phyloP scores from a whole-genome alignment of 768 basidiomycete genomes.

The Mrakia hoshinonis region DNA sequence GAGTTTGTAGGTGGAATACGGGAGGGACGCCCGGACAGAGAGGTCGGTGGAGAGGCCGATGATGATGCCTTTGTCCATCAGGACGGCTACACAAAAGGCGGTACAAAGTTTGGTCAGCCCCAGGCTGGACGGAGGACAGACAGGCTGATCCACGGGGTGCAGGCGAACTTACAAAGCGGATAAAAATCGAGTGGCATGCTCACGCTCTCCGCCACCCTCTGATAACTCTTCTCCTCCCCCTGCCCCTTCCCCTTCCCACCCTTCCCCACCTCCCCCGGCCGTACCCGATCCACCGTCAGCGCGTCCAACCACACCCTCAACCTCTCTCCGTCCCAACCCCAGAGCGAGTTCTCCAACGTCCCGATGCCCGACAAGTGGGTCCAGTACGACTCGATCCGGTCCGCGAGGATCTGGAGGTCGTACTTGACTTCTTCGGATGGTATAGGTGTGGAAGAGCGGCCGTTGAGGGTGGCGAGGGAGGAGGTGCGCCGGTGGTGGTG shows the following conservation, averaged over 20 bases:
- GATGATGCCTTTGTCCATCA: slow-evolving; percentile 99
- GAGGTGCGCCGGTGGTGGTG: slow-evolving; percentile 17
- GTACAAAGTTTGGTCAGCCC: neutral
- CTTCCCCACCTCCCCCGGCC: neutral
- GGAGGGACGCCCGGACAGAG: slow-evolving; percentile 60
- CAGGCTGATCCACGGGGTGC: slow-evolving; percentile 43
- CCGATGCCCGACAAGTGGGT: slow-evolving; percentile 90
- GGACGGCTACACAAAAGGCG: slow-evolving; percentile 54
- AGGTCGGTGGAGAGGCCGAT: slow-evolving; percentile 90
- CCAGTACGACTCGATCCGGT: slow-evolving; percentile 98
- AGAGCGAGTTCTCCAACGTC: slow-evolving; percentile 88
- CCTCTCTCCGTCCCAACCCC: slow-evolving; percentile 82
- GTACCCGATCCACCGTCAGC: slow-evolving; percentile 61
- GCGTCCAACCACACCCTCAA: slow-evolving; percentile 95
- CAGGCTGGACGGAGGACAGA: too few species aligned
- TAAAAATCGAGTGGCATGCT: slow-evolving; percentile 89
- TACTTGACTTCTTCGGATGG: slow-evolving; percentile 74
- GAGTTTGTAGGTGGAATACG: slow-evolving; percentile 86
- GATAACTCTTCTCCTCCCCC: slow-evolving; percentile 20
- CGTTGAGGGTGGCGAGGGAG: slow-evolving; percentile 40
- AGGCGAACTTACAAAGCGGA: slow-evolving; percentile 62
- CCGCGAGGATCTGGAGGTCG: slow-evolving; percentile 92
- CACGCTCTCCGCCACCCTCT: slow-evolving; percentile 50
- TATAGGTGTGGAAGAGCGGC: slow-evolving; percentile 69
- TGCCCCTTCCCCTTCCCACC: neutral